A percentile compares a stretch with the other conserved stretches of the same genome.
phyloP scores from a whole-genome alignment of 2,329 filamentous ascomycete species.

The Cadophora sp. region DNA sequence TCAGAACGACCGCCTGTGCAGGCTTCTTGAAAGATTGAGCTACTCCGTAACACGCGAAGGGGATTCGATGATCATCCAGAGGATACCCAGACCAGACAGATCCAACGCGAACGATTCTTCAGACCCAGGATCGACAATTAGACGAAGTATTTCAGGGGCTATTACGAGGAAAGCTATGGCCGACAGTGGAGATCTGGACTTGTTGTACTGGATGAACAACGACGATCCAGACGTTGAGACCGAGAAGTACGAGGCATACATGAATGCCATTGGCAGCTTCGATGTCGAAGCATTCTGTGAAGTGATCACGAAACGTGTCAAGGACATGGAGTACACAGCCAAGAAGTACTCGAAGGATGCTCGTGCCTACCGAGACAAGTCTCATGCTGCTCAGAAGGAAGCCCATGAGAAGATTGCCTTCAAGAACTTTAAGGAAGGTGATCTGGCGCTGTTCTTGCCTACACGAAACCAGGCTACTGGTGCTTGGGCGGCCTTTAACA shows the following conservation, averaged over 20 bases:
- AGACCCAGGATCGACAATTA: slow-evolving; percentile 60
- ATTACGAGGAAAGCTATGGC: slow-evolving; percentile 60
- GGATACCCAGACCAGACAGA: slow-evolving; percentile 67
- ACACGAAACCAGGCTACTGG: slow-evolving; percentile 93
- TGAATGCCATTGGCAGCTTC: slow-evolving; percentile 77
- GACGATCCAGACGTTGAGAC: slow-evolving; percentile 70
- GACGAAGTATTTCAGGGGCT: slow-evolving; percentile 57
- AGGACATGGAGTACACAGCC: slow-evolving; percentile 91
- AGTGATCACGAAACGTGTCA: slow-evolving; percentile 85
- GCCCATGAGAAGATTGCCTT: slow-evolving; percentile 90
- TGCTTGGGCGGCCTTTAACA: slow-evolving; percentile 98
- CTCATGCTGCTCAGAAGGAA: slow-evolving; percentile 80
- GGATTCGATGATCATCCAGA: slow-evolving; percentile 76
- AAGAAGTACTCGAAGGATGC: slow-evolving; percentile 94
- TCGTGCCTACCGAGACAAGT: slow-evolving; percentile 85
- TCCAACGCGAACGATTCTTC: slow-evolving; percentile 65
- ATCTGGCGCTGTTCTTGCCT: slow-evolving; percentile 84
- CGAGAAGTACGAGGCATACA: slow-evolving; percentile 76
- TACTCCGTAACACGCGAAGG: slow-evolving; percentile 81
- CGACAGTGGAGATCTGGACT: slow-evolving; percentile 71
- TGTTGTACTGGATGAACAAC: slow-evolving; percentile 84
- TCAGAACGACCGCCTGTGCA: slow-evolving; percentile 83
- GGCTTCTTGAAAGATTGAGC: slow-evolving; percentile 85
- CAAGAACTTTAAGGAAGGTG: slow-evolving; percentile 24
- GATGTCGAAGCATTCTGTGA: slow-evolving; percentile 86